Conservation (phyloP, 73 alveolate genomes). For the Tetrahymena thermophila region DNA sequence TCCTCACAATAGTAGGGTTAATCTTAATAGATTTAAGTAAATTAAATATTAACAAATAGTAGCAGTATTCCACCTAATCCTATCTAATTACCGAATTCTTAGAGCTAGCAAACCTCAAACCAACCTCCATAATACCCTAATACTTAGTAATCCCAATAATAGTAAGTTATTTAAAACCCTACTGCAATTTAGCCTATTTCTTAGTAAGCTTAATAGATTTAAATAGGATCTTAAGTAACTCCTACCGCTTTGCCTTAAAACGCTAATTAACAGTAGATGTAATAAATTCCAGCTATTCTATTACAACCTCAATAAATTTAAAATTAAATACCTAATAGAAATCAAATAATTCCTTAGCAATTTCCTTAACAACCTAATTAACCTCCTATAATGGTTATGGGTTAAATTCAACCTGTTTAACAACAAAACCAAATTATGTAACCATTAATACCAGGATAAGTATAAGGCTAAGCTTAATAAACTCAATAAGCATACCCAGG, state of each 20-base stretch:
- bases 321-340: neutral
- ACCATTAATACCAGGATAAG: neutral
- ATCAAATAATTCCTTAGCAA: neutral
- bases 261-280: too few relatives aligned
- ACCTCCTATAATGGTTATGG: neutral
- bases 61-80: neutral
- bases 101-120: neutral
- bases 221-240: neutral
- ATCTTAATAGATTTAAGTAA: neutral
- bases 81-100: neutral
- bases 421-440: neutral
- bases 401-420: neutral
- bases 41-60: neutral
- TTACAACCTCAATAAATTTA: neutral
- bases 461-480: neutral
- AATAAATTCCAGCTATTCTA: neutral
- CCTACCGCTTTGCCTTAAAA: neutral
- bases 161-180: neutral
- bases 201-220: neutral
- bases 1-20: neutral
- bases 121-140: neutral
- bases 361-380: neutral
- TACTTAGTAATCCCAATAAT: neutral
- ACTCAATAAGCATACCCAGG: neutral
- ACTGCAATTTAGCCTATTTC: neutral